Base-by-base conservation (phyloP, 2,329 filamentous ascomycete genomes). In the Pseudocercospora fuligena region DNA sequence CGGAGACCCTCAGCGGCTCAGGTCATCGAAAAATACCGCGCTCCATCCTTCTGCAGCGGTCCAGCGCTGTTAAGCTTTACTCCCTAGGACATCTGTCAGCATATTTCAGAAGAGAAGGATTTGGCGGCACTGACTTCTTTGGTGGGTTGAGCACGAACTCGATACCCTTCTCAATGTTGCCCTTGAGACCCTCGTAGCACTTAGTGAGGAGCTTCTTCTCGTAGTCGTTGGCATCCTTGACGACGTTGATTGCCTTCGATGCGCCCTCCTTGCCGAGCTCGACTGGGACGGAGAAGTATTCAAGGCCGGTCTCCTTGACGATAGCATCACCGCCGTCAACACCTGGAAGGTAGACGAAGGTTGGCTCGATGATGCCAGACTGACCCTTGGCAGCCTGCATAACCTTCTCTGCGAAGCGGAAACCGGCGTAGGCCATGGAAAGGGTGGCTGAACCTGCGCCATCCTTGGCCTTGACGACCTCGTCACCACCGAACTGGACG, bases 401-500 rank as follows among this genome's bases (percentile, higher is more conserved):
- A 67, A 99, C 86, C 84, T 94, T 93, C 86, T 98, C 93, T 75
- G 95, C 92, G 78, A 98, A 98, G 76, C 93, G 91, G 89, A 90
- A 98, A 73, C 95, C 95, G 73, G 95, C 95, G 80, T 93, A 96
- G 68, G 93, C 93, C 93, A 97, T 97, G 75, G 93, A 97, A 63
- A 97, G 87, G 66, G 93, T 97, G 73, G 93, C 93, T 68, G 92
- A 96, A 72, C 93, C 93, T 78, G 90, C 89, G 77, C 93, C 93
- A 73, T 95, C 92, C 88, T 97, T 97, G 79, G 93, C 93, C 87
- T 94, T 90, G 80, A 97, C 93, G 70, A 97, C 93, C 85, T 97
- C 93, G 75, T 99, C 95, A 86, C 95, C 95, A 80, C 95, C 95
- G 75, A 97, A 98, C 82, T 99, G 95, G 65, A 98, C 92, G 74